phyloP scores from a whole-genome alignment of 257 asterid genomes.

The Solanum chilense region DNA sequence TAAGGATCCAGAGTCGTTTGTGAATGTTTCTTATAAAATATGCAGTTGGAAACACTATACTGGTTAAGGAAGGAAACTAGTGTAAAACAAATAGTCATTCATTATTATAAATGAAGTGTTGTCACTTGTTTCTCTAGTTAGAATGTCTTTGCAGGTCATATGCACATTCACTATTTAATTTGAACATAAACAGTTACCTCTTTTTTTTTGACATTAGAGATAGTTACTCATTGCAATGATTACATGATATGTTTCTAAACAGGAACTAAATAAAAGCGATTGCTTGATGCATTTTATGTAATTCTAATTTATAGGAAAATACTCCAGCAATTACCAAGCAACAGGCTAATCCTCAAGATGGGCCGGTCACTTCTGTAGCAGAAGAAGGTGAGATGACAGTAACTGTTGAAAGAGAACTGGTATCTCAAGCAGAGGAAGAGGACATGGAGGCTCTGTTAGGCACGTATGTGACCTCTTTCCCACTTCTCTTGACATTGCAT shows the following conservation, averaged over 20 bases:
- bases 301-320: slow-evolving; percentile 39
- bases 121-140: not conserved
- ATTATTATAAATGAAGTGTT: not conserved
- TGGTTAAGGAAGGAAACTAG: not conserved
- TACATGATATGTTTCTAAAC: not conserved
- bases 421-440: slow-evolving; percentile 96
- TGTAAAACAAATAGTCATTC: not conserved
- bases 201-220: not conserved
- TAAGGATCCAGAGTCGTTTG: not conserved
- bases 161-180: not conserved
- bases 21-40: not conserved
- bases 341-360: slow-evolving; percentile 40
- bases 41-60: not conserved
- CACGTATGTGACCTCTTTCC: slow-evolving; percentile 55
- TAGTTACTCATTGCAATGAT: not conserved
- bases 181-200: not conserved
- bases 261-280: not conserved
- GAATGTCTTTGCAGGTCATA: not conserved
- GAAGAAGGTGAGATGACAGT: slow-evolving; percentile 66
- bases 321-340: slow-evolving; percentile 50
- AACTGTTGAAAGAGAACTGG: slow-evolving; percentile 94
- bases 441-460: slow-evolving; percentile 99
- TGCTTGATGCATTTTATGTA: not conserved
- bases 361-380: slow-evolving; percentile 14
- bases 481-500: not conserved